Evolutionary conservation across 73 alveolate species (phyloP), one percentile per base, ranked within the genome.

Genomic region (Paramecium sonneborni): DNA sequence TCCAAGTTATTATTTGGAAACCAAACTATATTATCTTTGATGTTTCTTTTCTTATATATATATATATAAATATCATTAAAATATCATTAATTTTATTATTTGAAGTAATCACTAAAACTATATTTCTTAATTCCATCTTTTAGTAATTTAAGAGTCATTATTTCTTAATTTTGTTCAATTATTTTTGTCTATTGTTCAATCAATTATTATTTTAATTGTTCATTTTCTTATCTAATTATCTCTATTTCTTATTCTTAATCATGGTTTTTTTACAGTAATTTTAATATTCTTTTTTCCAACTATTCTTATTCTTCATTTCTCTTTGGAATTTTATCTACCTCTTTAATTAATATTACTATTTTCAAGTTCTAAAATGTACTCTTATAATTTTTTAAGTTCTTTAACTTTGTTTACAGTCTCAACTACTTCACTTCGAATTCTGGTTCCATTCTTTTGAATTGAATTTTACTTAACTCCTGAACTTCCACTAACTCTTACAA

Each of bases 401-500:
- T 14, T 72, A 14, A 21, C 55, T 37, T 72, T 72, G 34, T 32
- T 72, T 15, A 72, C 37, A 2, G 86, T 72, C 24, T 72, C 86
- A 14, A 72, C 57, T 3, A 21, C 57, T 35, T 72, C 86, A 72
- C 86, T 72, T 72, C 57, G 30, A 2, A 72, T 35, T 72, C 86
- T 72, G n/a, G 30, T 32, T 20, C 57, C 57, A 35, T 38, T 38
- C 34, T 72, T 72, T 41, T 32, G 35, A 37, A 72, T 32, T 72
- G 86, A 38, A 72, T 32, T 72, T 35, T 15, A 12, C 62, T 72
- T 72, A 5, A 72, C 86, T 72, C 86, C 86, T 8, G 86, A 72
- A 72, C 57, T 72, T 2, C 58, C 57, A 10, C 57, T 32, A 34
- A 72, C 86, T 37, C 57, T 72, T 20, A 72, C 86, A 12, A 72